Evolutionary conservation across 495 filamentous ascomycete species (phyloP).

Genomic region (Sordaria brevicollis): DNA sequence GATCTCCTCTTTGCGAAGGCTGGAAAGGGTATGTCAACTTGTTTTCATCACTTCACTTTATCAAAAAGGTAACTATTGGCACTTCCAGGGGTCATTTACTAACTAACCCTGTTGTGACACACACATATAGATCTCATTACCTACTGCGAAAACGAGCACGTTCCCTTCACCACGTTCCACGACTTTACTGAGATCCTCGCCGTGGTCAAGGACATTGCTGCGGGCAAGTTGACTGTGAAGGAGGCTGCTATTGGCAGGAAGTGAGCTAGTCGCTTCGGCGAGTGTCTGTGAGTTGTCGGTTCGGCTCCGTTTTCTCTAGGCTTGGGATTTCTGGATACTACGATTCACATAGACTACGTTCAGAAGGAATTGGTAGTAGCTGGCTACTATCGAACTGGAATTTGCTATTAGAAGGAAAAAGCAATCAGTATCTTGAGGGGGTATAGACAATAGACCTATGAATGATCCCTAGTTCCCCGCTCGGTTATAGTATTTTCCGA

Average conservation of each 20-base stretch:
- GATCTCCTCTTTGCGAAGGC: conserved; percentile 87
- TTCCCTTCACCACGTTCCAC: conserved; percentile 74
- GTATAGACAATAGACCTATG: background rate
- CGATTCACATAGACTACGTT: background rate
- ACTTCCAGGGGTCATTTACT: background rate
- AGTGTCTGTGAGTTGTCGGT: background rate
- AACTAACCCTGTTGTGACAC: background rate
- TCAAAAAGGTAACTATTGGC: too few species aligned
- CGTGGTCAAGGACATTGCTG: conserved; percentile 62
- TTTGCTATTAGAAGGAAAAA: background rate
- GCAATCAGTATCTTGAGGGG: background rate
- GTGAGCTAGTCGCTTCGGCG: background rate
- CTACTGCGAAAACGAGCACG: conserved; percentile 65
- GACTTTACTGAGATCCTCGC: conserved; percentile 66
- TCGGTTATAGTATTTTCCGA: background rate
- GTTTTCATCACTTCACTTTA: background rate
- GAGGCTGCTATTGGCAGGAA: conserved; percentile 30
- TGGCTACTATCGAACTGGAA: background rate
- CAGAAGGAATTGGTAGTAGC: background rate
- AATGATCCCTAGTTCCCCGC: background rate
- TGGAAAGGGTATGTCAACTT: conserved; percentile 55
- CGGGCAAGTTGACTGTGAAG: conserved; percentile 41
- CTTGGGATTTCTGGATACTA: background rate
- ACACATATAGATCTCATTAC: conserved; percentile 57
- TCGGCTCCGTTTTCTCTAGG: background rate